phyloP scores from a whole-genome alignment of 805 yeast genomes.

The Lipomyces chichibuensis region DNA sequence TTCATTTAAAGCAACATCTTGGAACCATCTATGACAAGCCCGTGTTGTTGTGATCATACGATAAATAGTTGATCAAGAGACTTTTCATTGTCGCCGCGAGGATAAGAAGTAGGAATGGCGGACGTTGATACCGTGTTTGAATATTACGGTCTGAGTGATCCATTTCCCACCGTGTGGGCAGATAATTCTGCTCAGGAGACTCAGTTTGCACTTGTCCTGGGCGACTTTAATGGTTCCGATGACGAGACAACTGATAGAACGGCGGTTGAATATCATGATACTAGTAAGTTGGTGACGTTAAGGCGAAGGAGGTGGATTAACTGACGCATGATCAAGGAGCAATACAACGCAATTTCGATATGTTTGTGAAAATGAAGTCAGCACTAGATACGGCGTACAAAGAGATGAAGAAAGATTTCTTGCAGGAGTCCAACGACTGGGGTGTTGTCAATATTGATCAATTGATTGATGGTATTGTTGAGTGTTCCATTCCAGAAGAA shows the following conservation, averaged over 20 bases:
- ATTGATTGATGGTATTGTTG: constrained; percentile 43
- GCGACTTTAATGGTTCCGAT: background rate
- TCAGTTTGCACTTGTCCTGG: constrained; percentile 15
- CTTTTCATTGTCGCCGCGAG: background rate
- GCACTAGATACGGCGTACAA: constrained; percentile 62
- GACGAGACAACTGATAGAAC: background rate
- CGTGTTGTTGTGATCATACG: background rate
- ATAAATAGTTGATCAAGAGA: background rate
- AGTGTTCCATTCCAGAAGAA: background rate
- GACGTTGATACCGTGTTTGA: constrained; percentile 17
- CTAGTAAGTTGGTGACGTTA: constrained; percentile 8
- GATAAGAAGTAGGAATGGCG: constrained; percentile 13
- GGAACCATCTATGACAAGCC: background rate
- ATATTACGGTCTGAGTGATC: constrained; percentile 28
- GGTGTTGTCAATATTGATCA: constrained; percentile 46
- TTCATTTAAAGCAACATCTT: background rate
- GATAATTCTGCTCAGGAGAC: constrained; percentile 16
- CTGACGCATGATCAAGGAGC: background rate
- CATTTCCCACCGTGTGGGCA: constrained; percentile 28
- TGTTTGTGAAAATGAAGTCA: constrained; percentile 67
- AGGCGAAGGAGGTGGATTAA: background rate
- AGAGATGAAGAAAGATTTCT: constrained; percentile 53
- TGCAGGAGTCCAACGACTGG: constrained; percentile 41
- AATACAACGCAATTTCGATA: constrained; percentile 54
- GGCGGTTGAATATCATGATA: background rate